Base-by-base conservation (phyloP, 2,329 filamentous ascomycete species). In the Trichoderma brevicompactum region DNA sequence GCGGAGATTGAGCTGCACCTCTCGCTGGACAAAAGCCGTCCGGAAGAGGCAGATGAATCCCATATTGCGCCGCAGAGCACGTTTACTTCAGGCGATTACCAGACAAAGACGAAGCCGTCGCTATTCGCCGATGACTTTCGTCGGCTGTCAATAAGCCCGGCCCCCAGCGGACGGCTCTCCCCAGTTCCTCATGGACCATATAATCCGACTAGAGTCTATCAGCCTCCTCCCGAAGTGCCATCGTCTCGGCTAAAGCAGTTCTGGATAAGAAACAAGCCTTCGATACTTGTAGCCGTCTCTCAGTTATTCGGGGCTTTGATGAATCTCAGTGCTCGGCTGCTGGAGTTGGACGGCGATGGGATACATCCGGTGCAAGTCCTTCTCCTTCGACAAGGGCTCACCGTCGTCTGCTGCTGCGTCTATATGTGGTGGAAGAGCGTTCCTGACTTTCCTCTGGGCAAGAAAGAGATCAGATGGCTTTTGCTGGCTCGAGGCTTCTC, bases 311-410 rank as follows among this genome's bases (percentile, higher is more conserved):
- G 89, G 1, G 88, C 90, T 0, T 77, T 91, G 60, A 97, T 97
- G 94, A 96, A 95, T 74, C 86, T 96, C 9, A 87, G 88, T 46
- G 91, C 92, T 0, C 84, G 92, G 19, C 76, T 94, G 10, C 80
- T 97, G 44, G 92, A 96, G 74, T 82, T 90, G 17, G 82, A 90
- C 69, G 89, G 86, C 63, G 82, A 88, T 53, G 87, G 87, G 2
- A 89, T 96, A 81, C 87, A 95, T 79, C 92, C 93, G 0, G 89
- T 96, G 69, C 91, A 95, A 78, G 89, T 97, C 66, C 83, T 97
- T 4, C 93, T 96, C 71, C 85, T 86, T 7, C 86, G 94, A 64
- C 94, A 96, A 87, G 80, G 81, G 64, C 85, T 95, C 66, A 96
- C 94, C 0, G 81, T 87, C 1, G 19, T 90, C 2, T 83, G 88